Evolutionary conservation across 495 filamentous ascomycete species (phyloP).

Genomic region (Monascus purpureus): DNA sequence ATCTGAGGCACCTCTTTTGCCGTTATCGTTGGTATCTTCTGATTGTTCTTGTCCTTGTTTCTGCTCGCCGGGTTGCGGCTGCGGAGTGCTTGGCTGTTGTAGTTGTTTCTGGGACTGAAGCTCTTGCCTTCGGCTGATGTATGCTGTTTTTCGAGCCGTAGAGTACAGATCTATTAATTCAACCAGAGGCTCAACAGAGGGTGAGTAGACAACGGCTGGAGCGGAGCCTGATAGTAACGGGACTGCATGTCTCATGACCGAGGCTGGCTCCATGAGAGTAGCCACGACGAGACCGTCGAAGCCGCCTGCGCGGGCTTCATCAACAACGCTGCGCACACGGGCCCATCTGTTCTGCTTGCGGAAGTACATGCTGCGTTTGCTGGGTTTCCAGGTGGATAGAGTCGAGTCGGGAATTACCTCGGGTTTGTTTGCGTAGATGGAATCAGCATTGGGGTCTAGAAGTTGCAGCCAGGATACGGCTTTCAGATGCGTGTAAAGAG

Average conservation of each 20-base stretch:
- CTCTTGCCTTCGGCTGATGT: conserved; percentile 33
- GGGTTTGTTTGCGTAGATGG: conserved; percentile 49
- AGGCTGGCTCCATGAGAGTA: conserved; percentile 63
- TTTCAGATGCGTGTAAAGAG: conserved; percentile 68
- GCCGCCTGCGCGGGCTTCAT: conserved; percentile 55
- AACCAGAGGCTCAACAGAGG: conserved; percentile 61
- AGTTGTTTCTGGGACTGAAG: conserved; percentile 4
- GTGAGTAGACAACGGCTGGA: conserved; percentile 70
- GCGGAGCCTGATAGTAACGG: conserved; percentile 75
- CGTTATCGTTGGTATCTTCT: conserved; percentile 5
- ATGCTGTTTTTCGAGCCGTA: conserved; percentile 59
- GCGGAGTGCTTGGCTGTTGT: conserved; percentile 1
- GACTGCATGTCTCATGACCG: conserved; percentile 55
- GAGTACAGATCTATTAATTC: conserved; percentile 69
- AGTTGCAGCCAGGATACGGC: conserved; percentile 84
- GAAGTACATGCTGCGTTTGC: conserved; percentile 65
- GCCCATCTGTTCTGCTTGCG: conserved; percentile 78
- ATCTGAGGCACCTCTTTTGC: conserved; percentile 15
- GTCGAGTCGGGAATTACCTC: conserved; percentile 34
- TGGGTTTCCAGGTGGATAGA: conserved; percentile 53
- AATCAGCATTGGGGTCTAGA: conserved; percentile 56
- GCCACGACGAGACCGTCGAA: conserved; percentile 78
- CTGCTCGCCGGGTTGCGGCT: neutral
- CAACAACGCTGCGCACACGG: conserved; percentile 48
- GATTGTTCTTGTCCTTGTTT: conserved; percentile 1